These are phyloP conservation scores for Agrocybe pediades DNA, from an alignment of 768 basidiomycete genomes.

Conservation along the genomic window DNA sequence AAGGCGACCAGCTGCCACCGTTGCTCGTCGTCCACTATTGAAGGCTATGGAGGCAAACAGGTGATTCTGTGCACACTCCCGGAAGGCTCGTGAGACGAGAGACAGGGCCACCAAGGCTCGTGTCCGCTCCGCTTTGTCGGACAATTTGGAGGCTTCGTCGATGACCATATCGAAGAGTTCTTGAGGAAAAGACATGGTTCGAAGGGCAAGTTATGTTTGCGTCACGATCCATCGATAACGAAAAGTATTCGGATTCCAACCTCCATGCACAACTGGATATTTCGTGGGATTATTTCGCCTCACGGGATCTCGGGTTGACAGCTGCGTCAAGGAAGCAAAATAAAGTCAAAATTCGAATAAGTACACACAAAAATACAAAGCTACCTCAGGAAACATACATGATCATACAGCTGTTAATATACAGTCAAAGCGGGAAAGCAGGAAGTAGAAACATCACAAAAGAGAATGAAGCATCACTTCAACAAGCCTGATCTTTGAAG, in stretches of 20 bases:
- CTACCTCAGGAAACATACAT: too few relatives aligned
- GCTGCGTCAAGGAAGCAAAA: too few relatives aligned
- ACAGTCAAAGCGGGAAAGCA: neutral
- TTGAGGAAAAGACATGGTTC: neutral
- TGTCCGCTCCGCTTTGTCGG: neutral
- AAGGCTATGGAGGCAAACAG: neutral
- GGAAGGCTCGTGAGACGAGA: neutral
- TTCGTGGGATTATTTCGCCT: too few relatives aligned
- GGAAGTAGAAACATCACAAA: neutral
- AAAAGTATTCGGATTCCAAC: too few relatives aligned
- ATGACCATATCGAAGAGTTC: neutral
- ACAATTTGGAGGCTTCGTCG: neutral
- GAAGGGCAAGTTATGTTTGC: neutral
- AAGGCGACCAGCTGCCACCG: neutral
- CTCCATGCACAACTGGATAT: too few relatives aligned
- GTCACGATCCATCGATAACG: too few relatives aligned
- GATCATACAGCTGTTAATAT: too few relatives aligned
- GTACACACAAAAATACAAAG: too few relatives aligned
- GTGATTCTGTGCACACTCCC: neutral
- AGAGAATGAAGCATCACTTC: neutral
- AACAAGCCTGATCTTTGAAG: constrained; percentile 33
- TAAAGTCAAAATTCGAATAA: too few relatives aligned
- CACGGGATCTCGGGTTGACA: too few relatives aligned
- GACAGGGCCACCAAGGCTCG: neutral
- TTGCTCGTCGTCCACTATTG: neutral